Conservation (phyloP, 768 basidiomycete species). For the Podaxis pistillaris region DNA sequence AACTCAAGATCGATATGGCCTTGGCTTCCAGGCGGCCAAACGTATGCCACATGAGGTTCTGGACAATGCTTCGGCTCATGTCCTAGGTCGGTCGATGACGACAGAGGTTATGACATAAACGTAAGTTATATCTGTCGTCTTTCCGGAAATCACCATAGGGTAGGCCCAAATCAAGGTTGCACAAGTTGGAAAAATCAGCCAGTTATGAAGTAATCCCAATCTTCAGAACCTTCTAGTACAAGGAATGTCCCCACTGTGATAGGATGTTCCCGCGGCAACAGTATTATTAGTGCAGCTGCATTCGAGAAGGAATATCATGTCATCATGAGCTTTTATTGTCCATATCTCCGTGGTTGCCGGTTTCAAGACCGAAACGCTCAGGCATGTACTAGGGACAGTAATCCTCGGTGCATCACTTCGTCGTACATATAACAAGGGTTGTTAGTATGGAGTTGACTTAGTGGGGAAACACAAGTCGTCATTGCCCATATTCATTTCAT, state of each 20-base stretch:
- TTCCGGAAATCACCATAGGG: neutral
- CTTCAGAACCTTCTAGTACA: conserved; percentile 1
- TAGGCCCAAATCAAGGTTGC: neutral
- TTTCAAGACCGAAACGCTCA: neutral
- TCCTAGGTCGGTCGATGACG: neutral
- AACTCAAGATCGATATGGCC: neutral
- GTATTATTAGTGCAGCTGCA: neutral
- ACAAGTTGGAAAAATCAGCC: neutral
- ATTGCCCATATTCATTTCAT: neutral
- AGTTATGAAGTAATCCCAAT: neutral
- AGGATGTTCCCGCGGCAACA: neutral
- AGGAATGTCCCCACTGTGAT: neutral
- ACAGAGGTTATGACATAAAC: neutral
- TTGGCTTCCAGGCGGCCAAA: neutral
- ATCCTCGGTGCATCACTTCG: neutral
- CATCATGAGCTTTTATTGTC: neutral
- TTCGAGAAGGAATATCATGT: neutral
- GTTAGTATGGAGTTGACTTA: too few relatives aligned
- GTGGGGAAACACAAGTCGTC: neutral
- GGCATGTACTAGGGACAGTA: neutral
- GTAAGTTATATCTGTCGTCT: neutral
- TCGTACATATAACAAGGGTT: too few relatives aligned
- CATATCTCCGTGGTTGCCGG: conserved; percentile 9
- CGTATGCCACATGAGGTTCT: neutral
- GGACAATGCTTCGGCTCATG: neutral